Base-by-base conservation (phyloP, 2,329 filamentous ascomycete species). In the Pyricularia pennisetigena region DNA sequence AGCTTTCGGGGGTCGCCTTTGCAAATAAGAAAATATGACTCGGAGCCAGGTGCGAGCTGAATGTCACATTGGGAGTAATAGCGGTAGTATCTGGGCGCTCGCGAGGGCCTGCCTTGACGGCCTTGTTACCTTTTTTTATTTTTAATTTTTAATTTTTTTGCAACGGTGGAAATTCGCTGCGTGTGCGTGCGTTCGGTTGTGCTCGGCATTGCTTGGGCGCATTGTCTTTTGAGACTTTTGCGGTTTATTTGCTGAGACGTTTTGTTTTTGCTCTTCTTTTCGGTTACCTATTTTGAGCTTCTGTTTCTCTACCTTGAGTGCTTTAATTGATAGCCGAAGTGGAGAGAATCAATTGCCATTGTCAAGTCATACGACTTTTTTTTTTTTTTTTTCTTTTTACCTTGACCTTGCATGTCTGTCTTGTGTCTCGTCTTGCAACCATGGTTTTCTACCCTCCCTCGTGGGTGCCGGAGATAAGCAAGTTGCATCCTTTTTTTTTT, bases 361-460 rank as follows among this genome's bases (percentile, higher is more conserved):
- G 41, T 54, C 41, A 54, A 4, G 41, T 14, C 32, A 41, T 5
- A 41, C 32, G 12, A 41, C 32, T n/a, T n/a, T n/a, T n/a, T n/a
- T n/a, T n/a, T n/a, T n/a, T n/a, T n/a, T n/a, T n/a, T n/a, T n/a
- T n/a, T n/a, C n/a, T n/a, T n/a, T n/a, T n/a, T n/a, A n/a, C n/a
- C n/a, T n/a, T n/a, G n/a, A 41, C 12, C 14, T 16, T 3, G 14
- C 14, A 3, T 16, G 3, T 14, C 29, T 29, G 29, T 3, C 29
- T 7, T 29, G 7, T 3, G 29, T 29, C 3, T 7, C 29, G 3
- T 29, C 32, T 54, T 54, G 63, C 5, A 24, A 74, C 71, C 23
- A 85, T 84, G 82, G 81, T 84, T 65, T 91, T 91, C 77, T 77
- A 80, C 66, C 80, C 89, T 68, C 87, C 88, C 8, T 76, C 84